These are phyloP conservation scores for Thalassiosira livingstoniorum DNA, from an alignment of 352 stramenopile genomes.

Conservation along the genomic window DNA sequence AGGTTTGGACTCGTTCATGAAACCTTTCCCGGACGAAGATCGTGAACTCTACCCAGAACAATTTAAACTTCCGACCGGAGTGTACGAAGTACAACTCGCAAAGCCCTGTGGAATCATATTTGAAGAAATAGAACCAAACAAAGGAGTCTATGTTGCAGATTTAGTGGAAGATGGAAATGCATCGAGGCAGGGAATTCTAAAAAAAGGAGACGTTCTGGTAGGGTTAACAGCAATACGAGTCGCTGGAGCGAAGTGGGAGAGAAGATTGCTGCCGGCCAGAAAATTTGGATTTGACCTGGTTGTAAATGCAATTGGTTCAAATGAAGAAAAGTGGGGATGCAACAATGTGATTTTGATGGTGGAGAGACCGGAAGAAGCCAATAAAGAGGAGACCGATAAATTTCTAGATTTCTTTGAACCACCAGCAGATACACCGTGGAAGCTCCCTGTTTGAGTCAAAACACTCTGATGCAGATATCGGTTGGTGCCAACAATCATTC, in stretches of 20 bases:
- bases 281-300: slow-evolving; percentile 82
- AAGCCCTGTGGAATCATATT: slow-evolving; percentile 83
- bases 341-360: slow-evolving; percentile 81
- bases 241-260: slow-evolving; percentile 63
- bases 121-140: slow-evolving; percentile 77
- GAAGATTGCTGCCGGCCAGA: slow-evolving; percentile 68
- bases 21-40: slow-evolving; percentile 77
- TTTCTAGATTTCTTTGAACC: slow-evolving; percentile 84
- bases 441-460: slow-evolving; percentile 46
- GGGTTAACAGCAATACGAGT: slow-evolving; percentile 79
- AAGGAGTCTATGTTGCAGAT: slow-evolving; percentile 76
- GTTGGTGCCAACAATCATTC: too few species aligned
- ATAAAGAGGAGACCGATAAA: slow-evolving; percentile 56
- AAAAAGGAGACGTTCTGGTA: slow-evolving; percentile 73
- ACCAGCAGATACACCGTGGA: slow-evolving; percentile 64
- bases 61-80: slow-evolving; percentile 75
- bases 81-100: slow-evolving; percentile 76
- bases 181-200: slow-evolving; percentile 60
- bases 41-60: slow-evolving; percentile 72
- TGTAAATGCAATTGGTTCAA: slow-evolving; percentile 76
- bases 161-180: slow-evolving; percentile 81
- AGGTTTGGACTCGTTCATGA: slow-evolving; percentile 75
- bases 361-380: slow-evolving; percentile 73
- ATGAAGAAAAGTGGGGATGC: slow-evolving; percentile 81
- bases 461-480: too few species aligned